These are phyloP conservation scores for Globisporangium yorkense DNA, from an alignment of 352 stramenopile genomes.

Conservation along the genomic window DNA sequence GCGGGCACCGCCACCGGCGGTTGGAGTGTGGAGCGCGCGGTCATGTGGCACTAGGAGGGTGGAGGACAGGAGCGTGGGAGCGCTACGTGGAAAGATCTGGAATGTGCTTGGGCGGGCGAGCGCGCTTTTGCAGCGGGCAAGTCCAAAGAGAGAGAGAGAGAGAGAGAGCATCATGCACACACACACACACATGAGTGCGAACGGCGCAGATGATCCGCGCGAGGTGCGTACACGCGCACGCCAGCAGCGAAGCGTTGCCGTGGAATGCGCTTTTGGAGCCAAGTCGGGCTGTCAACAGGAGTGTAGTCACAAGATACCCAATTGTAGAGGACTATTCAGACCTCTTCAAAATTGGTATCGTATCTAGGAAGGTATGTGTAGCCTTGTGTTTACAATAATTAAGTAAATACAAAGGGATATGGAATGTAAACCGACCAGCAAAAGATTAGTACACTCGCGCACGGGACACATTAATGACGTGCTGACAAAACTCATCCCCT, in stretches of 20 bases:
- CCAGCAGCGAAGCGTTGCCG: not conserved
- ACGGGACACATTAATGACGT: not conserved
- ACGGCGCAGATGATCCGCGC: not conserved
- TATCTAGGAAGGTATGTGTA: not conserved
- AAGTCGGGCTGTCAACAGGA: not conserved
- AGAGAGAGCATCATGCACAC: not conserved
- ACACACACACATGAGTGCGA: not conserved
- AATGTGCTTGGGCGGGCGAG: slow-evolving; percentile 19
- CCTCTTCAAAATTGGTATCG: not conserved
- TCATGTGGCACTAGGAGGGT: not conserved
- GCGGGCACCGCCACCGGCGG: not conserved
- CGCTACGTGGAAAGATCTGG: slow-evolving; percentile 18
- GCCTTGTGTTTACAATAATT: not conserved
- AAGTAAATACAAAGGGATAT: not conserved
- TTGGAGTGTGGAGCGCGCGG: not conserved
- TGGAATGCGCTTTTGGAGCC: not conserved
- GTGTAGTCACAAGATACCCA: too few species aligned
- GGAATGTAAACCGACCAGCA: not conserved
- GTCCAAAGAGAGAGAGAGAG: not conserved
- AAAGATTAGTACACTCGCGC: not conserved
- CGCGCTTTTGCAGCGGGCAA: slow-evolving; percentile 7
- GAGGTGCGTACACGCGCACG: not conserved
- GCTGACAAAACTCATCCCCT: not conserved
- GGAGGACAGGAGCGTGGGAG: not conserved
- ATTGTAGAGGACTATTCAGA: not conserved